These are phyloP conservation scores for Phylloporus sp. DNA, from an alignment of 768 basidiomycete species.

Conservation along the genomic window DNA sequence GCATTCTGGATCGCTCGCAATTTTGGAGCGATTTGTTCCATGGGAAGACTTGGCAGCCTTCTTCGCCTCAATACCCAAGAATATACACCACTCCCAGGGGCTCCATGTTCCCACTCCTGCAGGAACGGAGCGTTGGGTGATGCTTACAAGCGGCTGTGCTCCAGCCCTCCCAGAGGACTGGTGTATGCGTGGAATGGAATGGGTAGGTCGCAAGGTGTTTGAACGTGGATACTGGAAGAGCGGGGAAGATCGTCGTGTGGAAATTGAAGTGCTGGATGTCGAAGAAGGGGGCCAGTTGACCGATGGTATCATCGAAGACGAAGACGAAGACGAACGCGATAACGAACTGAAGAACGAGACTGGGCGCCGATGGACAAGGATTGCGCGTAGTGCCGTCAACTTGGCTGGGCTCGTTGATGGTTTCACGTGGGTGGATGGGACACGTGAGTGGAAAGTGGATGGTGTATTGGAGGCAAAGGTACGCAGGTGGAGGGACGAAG, in stretches of 20 bases:
- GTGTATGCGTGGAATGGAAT: constrained; percentile 94
- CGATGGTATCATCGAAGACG: constrained; percentile 84
- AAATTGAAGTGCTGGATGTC: constrained; percentile 76
- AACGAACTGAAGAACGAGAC: constrained; percentile 34
- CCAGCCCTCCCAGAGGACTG: constrained; percentile 90
- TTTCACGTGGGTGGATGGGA: constrained; percentile 60
- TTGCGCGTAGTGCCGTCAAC: constrained; percentile 65
- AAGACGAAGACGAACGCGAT: constrained; percentile 46
- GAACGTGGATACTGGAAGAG: constrained; percentile 93
- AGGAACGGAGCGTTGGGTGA: constrained; percentile 52
- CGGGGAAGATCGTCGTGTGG: constrained; percentile 59
- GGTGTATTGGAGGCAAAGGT: constrained; percentile 68
- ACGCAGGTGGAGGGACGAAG: constrained; percentile 65
- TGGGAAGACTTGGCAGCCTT: constrained; percentile 74
- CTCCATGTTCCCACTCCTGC: constrained; percentile 29
- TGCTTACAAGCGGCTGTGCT: constrained; percentile 66
- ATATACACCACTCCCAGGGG: constrained; percentile 46
- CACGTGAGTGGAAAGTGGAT: constrained; percentile 59
- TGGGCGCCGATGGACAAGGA: constrained; percentile 67
- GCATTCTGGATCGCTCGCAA: constrained; percentile 52
- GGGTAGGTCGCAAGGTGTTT: constrained; percentile 87
- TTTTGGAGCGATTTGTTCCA: constrained; percentile 76
- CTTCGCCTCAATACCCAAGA: constrained; percentile 57
- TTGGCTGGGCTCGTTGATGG: constrained; percentile 73
- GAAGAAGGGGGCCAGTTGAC: constrained; percentile 53